Percentiles rank a stretch among this genome's conserved stretches.
Conservation (phyloP, 73 alveolate species). For the Uronychia binucleata region DNA sequence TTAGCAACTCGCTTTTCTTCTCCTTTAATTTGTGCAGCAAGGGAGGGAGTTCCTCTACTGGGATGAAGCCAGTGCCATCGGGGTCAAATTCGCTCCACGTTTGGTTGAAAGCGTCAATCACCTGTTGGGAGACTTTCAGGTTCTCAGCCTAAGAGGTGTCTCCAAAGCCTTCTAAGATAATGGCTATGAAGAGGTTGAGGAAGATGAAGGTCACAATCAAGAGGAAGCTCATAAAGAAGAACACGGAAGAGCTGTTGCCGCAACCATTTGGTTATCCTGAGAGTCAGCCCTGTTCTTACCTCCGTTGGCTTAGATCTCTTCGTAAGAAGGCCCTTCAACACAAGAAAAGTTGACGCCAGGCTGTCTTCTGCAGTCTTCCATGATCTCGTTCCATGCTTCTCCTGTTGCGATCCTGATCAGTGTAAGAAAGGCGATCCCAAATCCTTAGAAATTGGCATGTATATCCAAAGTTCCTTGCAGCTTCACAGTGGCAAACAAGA, state of each 20-base stretch:
- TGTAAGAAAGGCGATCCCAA: constrained; percentile 58
- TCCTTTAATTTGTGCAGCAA: background rate
- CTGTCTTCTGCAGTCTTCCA: constrained; percentile 68
- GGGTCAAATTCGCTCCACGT: constrained; percentile 10
- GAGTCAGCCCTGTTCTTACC: no score
- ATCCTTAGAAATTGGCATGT: constrained; percentile 48
- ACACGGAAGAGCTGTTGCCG: background rate
- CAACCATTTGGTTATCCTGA: constrained; percentile 13
- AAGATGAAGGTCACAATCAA: constrained; percentile 13
- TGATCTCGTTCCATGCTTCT: constrained; percentile 86
- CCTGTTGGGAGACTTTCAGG: background rate
- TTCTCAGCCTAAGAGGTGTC: background rate
- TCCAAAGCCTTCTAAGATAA: constrained; percentile 25
- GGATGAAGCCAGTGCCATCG: background rate
- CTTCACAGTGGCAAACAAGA: constrained; percentile 35
- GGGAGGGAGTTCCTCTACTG: background rate
- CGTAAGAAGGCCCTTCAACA: constrained; percentile 34
- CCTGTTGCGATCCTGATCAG: constrained; percentile 77
- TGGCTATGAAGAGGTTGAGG: constrained; percentile 40
- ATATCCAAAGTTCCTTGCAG: constrained; percentile 28
- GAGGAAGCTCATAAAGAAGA: constrained; percentile 14
- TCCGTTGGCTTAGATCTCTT: background rate
- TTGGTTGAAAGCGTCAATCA: background rate
- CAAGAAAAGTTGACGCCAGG: constrained; percentile 21
- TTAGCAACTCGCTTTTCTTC: background rate